Conservation (phyloP, 225 moss, liverwort and hornwort genomes). For the Takakia lepidozioides region DNA sequence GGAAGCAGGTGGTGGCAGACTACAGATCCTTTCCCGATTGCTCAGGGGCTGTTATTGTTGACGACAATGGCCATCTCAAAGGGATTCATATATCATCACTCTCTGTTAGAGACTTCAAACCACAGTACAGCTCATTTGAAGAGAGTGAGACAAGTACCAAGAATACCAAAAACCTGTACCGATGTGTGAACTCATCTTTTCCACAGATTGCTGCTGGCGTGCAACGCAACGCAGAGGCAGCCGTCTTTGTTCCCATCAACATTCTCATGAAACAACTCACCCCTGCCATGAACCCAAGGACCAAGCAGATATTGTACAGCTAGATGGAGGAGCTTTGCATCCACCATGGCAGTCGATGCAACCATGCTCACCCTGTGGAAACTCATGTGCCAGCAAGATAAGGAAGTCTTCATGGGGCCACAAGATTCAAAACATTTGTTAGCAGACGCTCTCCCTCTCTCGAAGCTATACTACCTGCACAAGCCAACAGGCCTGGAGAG, state of each 20-base stretch:
- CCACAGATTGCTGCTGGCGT: slow-evolving; percentile 8
- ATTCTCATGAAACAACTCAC: slow-evolving; percentile 26
- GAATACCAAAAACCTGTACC: slow-evolving; percentile 6
- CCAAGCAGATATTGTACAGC: slow-evolving; percentile 6
- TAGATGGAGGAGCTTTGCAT: too few relatives aligned
- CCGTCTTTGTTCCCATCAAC: slow-evolving; percentile 33
- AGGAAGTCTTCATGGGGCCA: too few relatives aligned
- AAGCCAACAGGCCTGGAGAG: too few relatives aligned
- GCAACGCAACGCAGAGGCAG: slow-evolving; percentile 8
- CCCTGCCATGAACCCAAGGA: slow-evolving; percentile 1
- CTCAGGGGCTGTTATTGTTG: slow-evolving; percentile 29
- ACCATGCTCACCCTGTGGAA: too few relatives aligned
- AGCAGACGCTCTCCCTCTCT: too few relatives aligned
- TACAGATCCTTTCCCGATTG: slow-evolving; percentile 22
- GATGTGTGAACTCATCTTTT: slow-evolving; percentile 20
- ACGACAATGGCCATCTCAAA: slow-evolving; percentile 25
- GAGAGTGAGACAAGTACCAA: neutral
- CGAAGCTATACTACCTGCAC: too few relatives aligned
- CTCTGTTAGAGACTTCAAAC: neutral
- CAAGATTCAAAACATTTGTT: too few relatives aligned
- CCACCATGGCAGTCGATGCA: too few relatives aligned
- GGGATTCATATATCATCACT: slow-evolving; percentile 38
- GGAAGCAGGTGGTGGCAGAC: slow-evolving; percentile 43
- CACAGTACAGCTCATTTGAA: slow-evolving; percentile 1
- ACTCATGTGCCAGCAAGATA: too few relatives aligned